Conservation (phyloP, 345 rosid species). For the Populus ilicifolia region DNA sequence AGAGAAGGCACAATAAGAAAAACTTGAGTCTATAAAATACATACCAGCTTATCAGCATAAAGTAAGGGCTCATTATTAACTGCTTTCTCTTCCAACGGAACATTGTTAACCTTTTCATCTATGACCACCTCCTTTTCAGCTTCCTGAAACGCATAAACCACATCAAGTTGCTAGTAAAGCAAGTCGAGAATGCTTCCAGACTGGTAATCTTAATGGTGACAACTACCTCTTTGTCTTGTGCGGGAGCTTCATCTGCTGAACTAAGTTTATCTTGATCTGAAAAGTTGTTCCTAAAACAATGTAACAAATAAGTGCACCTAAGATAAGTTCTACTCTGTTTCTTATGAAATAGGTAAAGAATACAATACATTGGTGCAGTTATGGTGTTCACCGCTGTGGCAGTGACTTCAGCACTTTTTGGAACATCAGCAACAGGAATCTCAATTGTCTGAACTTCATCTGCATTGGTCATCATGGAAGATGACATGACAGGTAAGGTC, state of each 20-base stretch:
- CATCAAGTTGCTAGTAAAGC: constrained; percentile 12
- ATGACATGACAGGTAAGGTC: constrained; percentile 33
- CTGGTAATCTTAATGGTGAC: neutral
- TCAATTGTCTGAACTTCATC: constrained; percentile 36
- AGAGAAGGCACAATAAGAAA: constrained; percentile 14
- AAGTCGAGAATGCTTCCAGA: constrained; percentile 4
- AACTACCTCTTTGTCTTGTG: constrained; percentile 39
- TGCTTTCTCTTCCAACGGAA: constrained; percentile 52
- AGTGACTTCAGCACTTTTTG: constrained; percentile 45
- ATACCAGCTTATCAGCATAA: constrained; percentile 67
- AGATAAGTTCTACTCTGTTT: constrained; percentile 13
- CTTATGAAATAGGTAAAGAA: constrained; percentile 1
- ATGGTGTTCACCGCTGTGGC: constrained; percentile 25
- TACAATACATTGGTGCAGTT: constrained; percentile 44
- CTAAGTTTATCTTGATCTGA: constrained; percentile 26
- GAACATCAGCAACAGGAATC: constrained; percentile 32
- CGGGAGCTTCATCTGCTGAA: constrained; percentile 32
- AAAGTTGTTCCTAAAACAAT: constrained; percentile 26
- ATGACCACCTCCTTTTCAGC: constrained; percentile 35
- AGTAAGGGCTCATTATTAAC: constrained; percentile 49
- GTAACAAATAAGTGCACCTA: constrained; percentile 4
- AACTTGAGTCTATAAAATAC: constrained; percentile 4
- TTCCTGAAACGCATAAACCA: constrained; percentile 36
- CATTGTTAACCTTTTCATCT: constrained; percentile 38
- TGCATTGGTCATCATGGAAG: constrained; percentile 31